These are phyloP conservation scores for Sclerotinia nivalis DNA, from an alignment of 2,329 filamentous ascomycete species.

Conservation along the genomic window DNA sequence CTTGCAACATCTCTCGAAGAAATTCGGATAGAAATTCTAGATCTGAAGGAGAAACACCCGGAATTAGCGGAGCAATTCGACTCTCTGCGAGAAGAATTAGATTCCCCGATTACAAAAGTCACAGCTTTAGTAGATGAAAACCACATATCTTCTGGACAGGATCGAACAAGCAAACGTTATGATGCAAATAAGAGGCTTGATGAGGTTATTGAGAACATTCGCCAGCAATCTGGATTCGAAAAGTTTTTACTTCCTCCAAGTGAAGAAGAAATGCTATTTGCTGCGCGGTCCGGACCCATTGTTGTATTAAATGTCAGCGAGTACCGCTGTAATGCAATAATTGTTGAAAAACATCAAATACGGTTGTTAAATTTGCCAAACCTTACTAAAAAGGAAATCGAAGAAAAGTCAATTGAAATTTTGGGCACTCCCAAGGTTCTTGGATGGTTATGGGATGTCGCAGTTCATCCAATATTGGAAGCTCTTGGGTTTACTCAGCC, in stretches of 20 bases:
- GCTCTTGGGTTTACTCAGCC: constrained; percentile 33
- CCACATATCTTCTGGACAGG: background rate
- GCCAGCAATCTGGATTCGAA: background rate
- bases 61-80: background rate
- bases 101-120: background rate
- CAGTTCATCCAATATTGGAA: constrained; percentile 38
- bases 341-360: constrained; percentile 6
- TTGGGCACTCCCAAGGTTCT: constrained; percentile 24
- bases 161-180: background rate
- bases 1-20: constrained; percentile 33
- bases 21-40: constrained; percentile 27
- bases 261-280: background rate
- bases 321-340: background rate
- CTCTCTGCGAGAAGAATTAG: background rate
- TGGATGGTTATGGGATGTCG: constrained; percentile 41
- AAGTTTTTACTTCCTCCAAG: background rate
- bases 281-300: background rate
- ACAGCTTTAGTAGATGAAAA: background rate
- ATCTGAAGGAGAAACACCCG: background rate
- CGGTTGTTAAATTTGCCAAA: background rate
- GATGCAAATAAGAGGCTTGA: constrained; percentile 1
- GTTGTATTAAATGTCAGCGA: background rate
- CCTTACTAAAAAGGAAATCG: background rate
- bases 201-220: background rate
- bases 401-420: background rate